Evolutionary conservation across 169 alveolate genomes (phyloP).

Genomic region (Cryptosporidium sp.): DNA sequence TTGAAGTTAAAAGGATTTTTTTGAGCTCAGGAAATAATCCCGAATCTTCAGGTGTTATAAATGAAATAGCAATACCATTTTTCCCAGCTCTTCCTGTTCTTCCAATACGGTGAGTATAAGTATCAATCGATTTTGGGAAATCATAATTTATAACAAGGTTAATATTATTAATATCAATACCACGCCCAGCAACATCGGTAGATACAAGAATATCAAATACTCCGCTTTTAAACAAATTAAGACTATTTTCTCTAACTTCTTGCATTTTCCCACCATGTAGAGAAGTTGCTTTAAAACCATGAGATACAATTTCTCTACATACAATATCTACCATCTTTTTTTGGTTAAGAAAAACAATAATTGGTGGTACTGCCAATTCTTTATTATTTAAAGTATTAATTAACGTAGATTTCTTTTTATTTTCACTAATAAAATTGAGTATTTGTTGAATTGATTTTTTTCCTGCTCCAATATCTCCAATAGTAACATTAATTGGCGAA

Average conservation of each 20-base stretch:
- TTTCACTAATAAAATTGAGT: slow-evolving; percentile 91
- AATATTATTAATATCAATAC: slow-evolving; percentile 96
- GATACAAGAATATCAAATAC: slow-evolving; percentile 94
- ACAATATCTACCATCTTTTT: slow-evolving; percentile 93
- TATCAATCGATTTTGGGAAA: slow-evolving; percentile 96
- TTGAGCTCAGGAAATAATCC: slow-evolving; percentile 91
- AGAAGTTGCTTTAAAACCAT: slow-evolving; percentile 80
- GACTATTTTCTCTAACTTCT: slow-evolving; percentile 92
- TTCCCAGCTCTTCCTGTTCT: slow-evolving; percentile 99
- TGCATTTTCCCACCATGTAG: slow-evolving; percentile 95
- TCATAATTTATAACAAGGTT: slow-evolving; percentile 96
- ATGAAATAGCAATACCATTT: slow-evolving; percentile 95
- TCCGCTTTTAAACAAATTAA: slow-evolving; percentile 90
- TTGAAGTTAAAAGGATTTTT: slow-evolving; percentile 90
- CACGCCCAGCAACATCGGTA: slow-evolving; percentile 99
- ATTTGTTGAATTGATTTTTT: slow-evolving; percentile 92
- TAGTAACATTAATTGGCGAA: slow-evolving; percentile 90
- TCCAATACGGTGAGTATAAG: slow-evolving; percentile 92
- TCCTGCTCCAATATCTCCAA: slow-evolving; percentile 96
- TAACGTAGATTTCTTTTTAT: slow-evolving; percentile 84
- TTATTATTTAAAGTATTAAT: slow-evolving; percentile 78
- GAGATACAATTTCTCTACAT: slow-evolving; percentile 57
- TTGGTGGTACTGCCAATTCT: slow-evolving; percentile 89
- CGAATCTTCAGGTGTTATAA: slow-evolving; percentile 92
- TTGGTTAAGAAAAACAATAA: slow-evolving; percentile 94